A percentile compares a stretch with the other conserved stretches of the same genome.
These are phyloP conservation scores for Yamadazyma epiphylla DNA, from an alignment of 1,139 yeast species.

Conservation along the genomic window DNA sequence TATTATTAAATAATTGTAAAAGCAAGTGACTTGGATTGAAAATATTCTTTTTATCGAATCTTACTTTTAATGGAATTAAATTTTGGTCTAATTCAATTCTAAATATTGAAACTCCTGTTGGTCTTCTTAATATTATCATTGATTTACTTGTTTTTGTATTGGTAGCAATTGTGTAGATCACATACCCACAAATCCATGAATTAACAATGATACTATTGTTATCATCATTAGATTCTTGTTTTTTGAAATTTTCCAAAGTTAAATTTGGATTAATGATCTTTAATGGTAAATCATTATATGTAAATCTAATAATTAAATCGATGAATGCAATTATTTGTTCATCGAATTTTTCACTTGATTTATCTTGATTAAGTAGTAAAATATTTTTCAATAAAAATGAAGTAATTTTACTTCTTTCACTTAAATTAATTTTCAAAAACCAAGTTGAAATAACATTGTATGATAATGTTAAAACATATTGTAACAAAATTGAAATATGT, in stretches of 20 bases:
- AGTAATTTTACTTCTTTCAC: slow-evolving; percentile 56
- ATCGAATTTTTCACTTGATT: slow-evolving; percentile 27
- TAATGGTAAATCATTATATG: slow-evolving; percentile 62
- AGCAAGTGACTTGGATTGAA: slow-evolving; percentile 26
- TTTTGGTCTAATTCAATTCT: slow-evolving; percentile 39
- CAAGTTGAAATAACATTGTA: slow-evolving; percentile 68
- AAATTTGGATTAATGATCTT: slow-evolving; percentile 30
- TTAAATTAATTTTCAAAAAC: slow-evolving; percentile 62
- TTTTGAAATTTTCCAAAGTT: slow-evolving; percentile 11
- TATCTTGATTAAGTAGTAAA: slow-evolving; percentile 31
- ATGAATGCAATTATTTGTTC: slow-evolving; percentile 60
- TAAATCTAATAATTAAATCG: slow-evolving; percentile 66
- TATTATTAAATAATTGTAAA: slow-evolving; percentile 28
- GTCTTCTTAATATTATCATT: slow-evolving; percentile 52
- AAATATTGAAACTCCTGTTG: slow-evolving; percentile 61
- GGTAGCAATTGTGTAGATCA: slow-evolving; percentile 57
- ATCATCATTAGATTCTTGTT: slow-evolving; percentile 17
- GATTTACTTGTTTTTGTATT: slow-evolving; percentile 51
- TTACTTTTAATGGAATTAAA: slow-evolving; percentile 6
- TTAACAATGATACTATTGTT: slow-evolving; percentile 53
- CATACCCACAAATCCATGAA: slow-evolving; percentile 33
- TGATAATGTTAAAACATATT: slow-evolving; percentile 60
- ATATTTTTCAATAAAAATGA: slow-evolving; percentile 63
- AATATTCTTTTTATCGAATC: slow-evolving; percentile 6
- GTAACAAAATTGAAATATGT: slow-evolving; percentile 48